Evolutionary conservation across 2,329 filamentous ascomycete species (phyloP).

Genomic region (Ramichloridium luteum): DNA sequence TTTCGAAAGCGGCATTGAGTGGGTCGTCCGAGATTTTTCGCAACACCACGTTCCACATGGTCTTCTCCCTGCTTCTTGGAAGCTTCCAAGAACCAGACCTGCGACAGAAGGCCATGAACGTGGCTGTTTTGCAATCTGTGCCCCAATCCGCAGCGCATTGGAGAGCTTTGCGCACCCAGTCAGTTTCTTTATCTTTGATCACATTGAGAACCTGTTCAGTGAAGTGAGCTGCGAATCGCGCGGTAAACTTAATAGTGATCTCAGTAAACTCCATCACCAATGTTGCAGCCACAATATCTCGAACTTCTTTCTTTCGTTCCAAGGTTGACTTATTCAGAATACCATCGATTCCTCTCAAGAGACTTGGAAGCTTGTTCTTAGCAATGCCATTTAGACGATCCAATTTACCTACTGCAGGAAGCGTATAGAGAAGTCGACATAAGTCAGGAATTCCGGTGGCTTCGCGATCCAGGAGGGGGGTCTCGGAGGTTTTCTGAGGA

Average conservation of each 20-base stretch:
- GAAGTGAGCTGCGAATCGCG: background rate
- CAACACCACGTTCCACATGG: slow-evolving; percentile 5
- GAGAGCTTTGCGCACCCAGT: slow-evolving; percentile 1
- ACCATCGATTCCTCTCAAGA: slow-evolving; percentile 2
- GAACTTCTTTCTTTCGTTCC: slow-evolving; percentile 8
- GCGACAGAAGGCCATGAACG: slow-evolving; percentile 6
- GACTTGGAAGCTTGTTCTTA: slow-evolving; percentile 2
- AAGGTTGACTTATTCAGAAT: slow-evolving; percentile 5
- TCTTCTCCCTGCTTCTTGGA: background rate
- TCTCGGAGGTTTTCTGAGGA: slow-evolving; percentile 5
- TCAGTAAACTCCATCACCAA: background rate
- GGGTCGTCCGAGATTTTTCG: slow-evolving; percentile 1
- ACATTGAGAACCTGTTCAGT: background rate
- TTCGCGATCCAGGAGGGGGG: slow-evolving; percentile 8
- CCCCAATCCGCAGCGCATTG: slow-evolving; percentile 4
- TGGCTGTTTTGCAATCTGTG: background rate
- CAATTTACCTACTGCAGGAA: slow-evolving; percentile 2
- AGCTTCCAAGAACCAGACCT: slow-evolving; percentile 6
- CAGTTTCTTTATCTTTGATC: background rate
- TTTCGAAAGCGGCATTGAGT: background rate
- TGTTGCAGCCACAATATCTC: slow-evolving; percentile 1
- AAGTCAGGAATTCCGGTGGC: slow-evolving; percentile 14
- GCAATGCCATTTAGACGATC: slow-evolving; percentile 1
- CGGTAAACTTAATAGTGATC: background rate
- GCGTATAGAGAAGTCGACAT: slow-evolving; percentile 7